phyloP scores from a whole-genome alignment of 2,329 filamentous ascomycete genomes.

The Pseudogymnoascus sp. region DNA sequence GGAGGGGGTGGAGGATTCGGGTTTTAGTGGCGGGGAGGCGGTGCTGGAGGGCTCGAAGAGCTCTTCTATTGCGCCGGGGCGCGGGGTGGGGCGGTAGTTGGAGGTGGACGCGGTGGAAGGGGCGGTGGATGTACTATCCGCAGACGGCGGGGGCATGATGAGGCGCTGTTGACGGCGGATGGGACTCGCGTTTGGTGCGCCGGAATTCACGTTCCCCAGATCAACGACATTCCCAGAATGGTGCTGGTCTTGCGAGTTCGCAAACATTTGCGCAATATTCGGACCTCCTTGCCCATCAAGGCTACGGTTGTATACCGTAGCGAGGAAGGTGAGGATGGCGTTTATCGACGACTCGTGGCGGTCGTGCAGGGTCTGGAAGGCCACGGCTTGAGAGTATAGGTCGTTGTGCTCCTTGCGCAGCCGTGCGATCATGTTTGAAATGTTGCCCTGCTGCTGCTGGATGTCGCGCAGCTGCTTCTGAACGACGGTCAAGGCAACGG shows the following conservation, averaged over 20 bases:
- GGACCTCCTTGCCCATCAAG: conserved; percentile 72
- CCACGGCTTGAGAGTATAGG: conserved; percentile 76
- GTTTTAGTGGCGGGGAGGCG: conserved; percentile 43
- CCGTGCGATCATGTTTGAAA: conserved; percentile 71
- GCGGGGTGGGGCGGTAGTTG: conserved; percentile 24
- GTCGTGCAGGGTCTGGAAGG: conserved; percentile 86
- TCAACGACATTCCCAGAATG: conserved; percentile 50
- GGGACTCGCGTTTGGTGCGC: conserved; percentile 21
- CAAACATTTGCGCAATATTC: conserved; percentile 78
- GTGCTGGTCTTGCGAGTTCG: conserved; percentile 49
- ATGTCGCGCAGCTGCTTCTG: conserved; percentile 74
- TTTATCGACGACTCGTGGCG: conserved; percentile 99
- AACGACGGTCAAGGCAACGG: conserved; percentile 38
- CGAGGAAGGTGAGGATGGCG: conserved; percentile 93
- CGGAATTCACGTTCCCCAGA: conserved; percentile 44
- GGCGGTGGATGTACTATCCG: conserved; percentile 22
- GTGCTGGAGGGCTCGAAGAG: conserved; percentile 43
- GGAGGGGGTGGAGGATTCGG: conserved; percentile 44
- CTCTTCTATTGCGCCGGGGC: conserved; percentile 51
- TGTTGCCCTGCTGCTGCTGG: conserved; percentile 77
- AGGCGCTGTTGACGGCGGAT: conserved; percentile 24
- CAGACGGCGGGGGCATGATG: conserved; percentile 26
- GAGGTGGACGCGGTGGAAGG: conserved; percentile 18
- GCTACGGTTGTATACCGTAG: conserved; percentile 91
- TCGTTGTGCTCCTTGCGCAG: conserved; percentile 80